phyloP scores from a whole-genome alignment of 1,284 basidiomycete genomes.

The Trichosporon asahii region DNA sequence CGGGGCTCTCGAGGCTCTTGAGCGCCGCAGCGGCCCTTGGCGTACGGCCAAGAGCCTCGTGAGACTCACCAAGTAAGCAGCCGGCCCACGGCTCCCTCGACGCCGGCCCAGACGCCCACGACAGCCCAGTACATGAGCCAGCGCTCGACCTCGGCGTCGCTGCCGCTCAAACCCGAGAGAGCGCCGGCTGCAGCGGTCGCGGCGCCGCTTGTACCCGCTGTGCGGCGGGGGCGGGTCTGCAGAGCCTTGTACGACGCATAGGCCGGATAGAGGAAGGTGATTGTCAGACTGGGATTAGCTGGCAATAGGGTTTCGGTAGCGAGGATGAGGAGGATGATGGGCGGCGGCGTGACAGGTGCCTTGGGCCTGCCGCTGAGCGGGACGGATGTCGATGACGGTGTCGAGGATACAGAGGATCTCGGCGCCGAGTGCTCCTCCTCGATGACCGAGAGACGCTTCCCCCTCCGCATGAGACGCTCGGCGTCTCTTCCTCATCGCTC shows the following conservation, averaged over 20 bases:
- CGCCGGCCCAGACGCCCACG: slow-evolving; percentile 61
- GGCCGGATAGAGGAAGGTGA: slow-evolving; percentile 52
- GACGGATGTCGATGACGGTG: no score
- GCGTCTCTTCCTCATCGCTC: not conserved
- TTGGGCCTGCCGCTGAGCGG: no score
- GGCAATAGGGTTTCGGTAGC: not conserved
- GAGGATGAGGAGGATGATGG: not conserved
- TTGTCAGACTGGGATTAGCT: slow-evolving; percentile 35
- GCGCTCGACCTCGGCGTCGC: slow-evolving; percentile 52
- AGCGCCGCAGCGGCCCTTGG: no score
- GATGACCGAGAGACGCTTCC: no score
- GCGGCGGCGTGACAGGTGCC: not conserved
- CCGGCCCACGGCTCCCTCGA: slow-evolving; percentile 67
- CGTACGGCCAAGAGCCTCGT: no score
- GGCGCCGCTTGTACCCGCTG: slow-evolving; percentile 40
- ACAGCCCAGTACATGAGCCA: slow-evolving; percentile 58
- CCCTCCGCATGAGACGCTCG: no score
- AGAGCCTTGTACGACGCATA: slow-evolving; percentile 56
- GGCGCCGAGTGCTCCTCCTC: not conserved
- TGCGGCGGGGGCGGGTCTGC: slow-evolving; percentile 55
- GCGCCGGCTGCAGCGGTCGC: slow-evolving; percentile 57
- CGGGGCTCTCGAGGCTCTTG: not conserved
- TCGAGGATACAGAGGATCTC: no score
- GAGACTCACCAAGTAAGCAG: slow-evolving; percentile 64
- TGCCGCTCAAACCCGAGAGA: slow-evolving; percentile 43